Base-by-base conservation (phyloP, 2,329 filamentous ascomycete species). In the Aspergillus clavatus region DNA sequence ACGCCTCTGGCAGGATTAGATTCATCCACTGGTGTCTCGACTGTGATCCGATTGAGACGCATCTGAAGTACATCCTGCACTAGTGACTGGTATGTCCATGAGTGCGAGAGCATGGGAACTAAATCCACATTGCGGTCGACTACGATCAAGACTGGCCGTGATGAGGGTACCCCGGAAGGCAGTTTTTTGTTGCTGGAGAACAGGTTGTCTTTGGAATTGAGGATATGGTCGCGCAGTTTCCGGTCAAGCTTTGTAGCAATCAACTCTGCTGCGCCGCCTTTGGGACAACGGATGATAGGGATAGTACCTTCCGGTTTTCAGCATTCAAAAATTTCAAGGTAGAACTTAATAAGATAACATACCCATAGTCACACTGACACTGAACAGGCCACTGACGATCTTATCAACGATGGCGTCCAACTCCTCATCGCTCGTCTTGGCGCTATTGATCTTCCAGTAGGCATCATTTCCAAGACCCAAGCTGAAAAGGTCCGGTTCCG, bases 321-420 rank as follows among this genome's bases (percentile, higher is more conserved):
- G n/a, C 19, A 43, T 43, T 54, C 21, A 56, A 31, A 39, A 27
- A 24, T 35, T n/a, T n/a, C n/a, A n/a, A n/a, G n/a, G n/a, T n/a
- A n/a, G n/a, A n/a, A n/a, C n/a, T n/a, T n/a, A n/a, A n/a, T n/a
- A n/a, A n/a, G n/a, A n/a, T n/a, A n/a, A n/a, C 75, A 47, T 76
- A 85, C 89, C 91, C 89, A 96, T 95, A 4, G 93, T 98, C n/a
- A 95, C 93, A 48, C 93, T 85, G 39, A 98, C 93, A 52, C 90
- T 96, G 71, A 97, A 98, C n/a, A 98, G 74, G 0, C 93, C 93
- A 59, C 87, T 94, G 40, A 98, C 93, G 52, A 97, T 91, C 55
- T 84, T 83, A 67, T 98, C 91, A 24, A 98, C 81, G 28, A 93
- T 83, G 42, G 79, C 76, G 61, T 97, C 93, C 43, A 98, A 78